Base-by-base conservation (phyloP, 805 yeast genomes). In the Barnettozyma californica region DNA sequence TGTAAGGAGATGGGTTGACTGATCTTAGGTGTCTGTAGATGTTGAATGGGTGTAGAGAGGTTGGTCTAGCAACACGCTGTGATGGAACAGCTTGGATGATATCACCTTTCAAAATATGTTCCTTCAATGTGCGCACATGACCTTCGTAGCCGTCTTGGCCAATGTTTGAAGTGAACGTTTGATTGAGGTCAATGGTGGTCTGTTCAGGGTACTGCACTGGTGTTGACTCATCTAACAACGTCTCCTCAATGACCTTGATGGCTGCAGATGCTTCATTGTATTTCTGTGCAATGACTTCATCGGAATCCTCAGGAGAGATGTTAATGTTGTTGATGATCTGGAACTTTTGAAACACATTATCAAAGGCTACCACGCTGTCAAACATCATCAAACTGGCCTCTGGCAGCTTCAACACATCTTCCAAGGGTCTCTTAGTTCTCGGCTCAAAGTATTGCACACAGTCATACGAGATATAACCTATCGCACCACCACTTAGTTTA, bases 51-150 rank as follows among this genome's bases (percentile, higher is more conserved):
- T 94, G 98, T 58, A 94, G 73, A 3, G 90, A 81, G 0, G 99
- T 94, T 34, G 96, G 97, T 67, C 97, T 83, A 5, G 95, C 88
- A 25, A 94, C 90, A 63, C 99, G 78, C 73, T 94, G 99, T 1
- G 97, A 91, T 6, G 99, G 99, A 21, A 94, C 99, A 1, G 96
- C 97, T 68, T 94, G 99, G 69, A 94, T 87, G 49, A 94, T 88
- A 62, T 94, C 98, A 50, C 99, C 99, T 57, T 81, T 80, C 59
- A 83, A 68, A 58, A 94, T 94, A 62, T 92, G 97, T 38, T 78
- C 68, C 62, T 90, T 90, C 61, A 94, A 76, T 13, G 67, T 74
- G 11, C 71, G 65, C 36, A 94, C 99, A 66, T 88, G 95, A 27
- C 60, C 59, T 68, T 94, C 96, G 65, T 94, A 94, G 44, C 99